Base-by-base conservation (phyloP, 176 grass and related monocot genomes). In the Pontederia paniculata region DNA sequence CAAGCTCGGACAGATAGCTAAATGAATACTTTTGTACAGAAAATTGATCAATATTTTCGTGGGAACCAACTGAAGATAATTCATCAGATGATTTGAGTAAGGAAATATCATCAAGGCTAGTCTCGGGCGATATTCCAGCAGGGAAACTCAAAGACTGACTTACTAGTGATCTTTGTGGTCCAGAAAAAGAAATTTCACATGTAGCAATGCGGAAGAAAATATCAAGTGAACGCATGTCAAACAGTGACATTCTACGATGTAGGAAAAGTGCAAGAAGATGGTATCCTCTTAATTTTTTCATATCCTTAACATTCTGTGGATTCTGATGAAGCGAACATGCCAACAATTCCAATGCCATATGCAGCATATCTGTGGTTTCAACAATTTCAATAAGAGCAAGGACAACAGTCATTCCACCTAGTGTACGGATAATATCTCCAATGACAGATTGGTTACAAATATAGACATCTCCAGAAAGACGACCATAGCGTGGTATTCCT, bases 161-260 rank as follows among this genome's bases (percentile, higher is more conserved):
- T 62, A 88, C 75, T 75, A 71, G 77, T 62, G 75, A 67, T 69
- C 84, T 88, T 50, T 80, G 83, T 60, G 80, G 94, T 77, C 88
- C 94, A 10, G 83, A 78, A 77, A 98, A 98, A 13, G 87, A 98
- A 54, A 86, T 86, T 66, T 88, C 94, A 70, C 94, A 98, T 47
- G 94, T 86, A 58, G 94, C 94, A n/a, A 98, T 98, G 18, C 73
- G 94, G 47, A 91, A 98, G 70, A 98, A 98, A 43, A 98, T 98
- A 62, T 98, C 94, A 67, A 98, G 94, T 45, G 80, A 85, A 51
- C 91, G 94, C 94, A 98, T 88, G 71, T 98, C 94, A 13, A 98
- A 98, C 46, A 98, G 52, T 62, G 80, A 81, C 94, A 98, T 93
- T 57, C 83, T 77, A 52, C 80, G 77, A 17, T 85, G 87, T 54